Evolutionary conservation across 768 basidiomycete species (phyloP).

Genomic region (Boletellus sp.): DNA sequence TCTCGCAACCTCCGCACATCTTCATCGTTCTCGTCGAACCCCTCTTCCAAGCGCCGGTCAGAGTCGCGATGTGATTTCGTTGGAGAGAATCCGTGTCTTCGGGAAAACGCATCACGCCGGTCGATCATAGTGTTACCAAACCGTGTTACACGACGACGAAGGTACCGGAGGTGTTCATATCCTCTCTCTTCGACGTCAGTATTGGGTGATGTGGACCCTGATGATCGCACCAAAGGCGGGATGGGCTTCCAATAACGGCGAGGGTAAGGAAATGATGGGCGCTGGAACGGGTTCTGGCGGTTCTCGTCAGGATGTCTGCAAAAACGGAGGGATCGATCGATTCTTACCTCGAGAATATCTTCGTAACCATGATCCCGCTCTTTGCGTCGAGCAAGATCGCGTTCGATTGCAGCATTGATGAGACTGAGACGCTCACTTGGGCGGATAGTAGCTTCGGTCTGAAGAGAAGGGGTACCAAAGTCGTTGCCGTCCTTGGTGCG

Average conservation of each 20-base stretch:
- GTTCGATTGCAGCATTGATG: conserved; percentile 52
- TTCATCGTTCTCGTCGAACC: conserved; percentile 30
- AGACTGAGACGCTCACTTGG: conserved; percentile 63
- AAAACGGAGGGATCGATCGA: background rate
- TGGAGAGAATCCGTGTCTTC: conserved; percentile 21
- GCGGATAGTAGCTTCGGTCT: conserved; percentile 48
- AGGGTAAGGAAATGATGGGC: conserved; percentile 51
- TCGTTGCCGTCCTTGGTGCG: conserved; percentile 46
- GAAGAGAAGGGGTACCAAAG: conserved; percentile 34
- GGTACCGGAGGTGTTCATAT: conserved; percentile 23
- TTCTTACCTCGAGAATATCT: conserved; percentile 74
- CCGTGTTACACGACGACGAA: conserved; percentile 78
- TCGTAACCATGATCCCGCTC: conserved; percentile 83
- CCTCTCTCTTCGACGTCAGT: conserved; percentile 13
- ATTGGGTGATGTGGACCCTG: conserved; percentile 30
- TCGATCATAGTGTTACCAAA: conserved; percentile 78
- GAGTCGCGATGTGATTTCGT: conserved; percentile 8
- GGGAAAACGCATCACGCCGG: conserved; percentile 45
- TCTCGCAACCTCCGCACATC: conserved; percentile 47
- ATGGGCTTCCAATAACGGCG: conserved; percentile 68
- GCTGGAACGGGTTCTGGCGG: conserved; percentile 68
- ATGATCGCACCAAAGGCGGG: conserved; percentile 35
- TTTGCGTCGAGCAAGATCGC: conserved; percentile 61
- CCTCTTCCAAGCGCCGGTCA: conserved; percentile 26
- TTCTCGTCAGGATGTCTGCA: background rate